These are phyloP conservation scores for Neurospora sp. DNA, from an alignment of 495 filamentous ascomycete genomes.

Conservation along the genomic window DNA sequence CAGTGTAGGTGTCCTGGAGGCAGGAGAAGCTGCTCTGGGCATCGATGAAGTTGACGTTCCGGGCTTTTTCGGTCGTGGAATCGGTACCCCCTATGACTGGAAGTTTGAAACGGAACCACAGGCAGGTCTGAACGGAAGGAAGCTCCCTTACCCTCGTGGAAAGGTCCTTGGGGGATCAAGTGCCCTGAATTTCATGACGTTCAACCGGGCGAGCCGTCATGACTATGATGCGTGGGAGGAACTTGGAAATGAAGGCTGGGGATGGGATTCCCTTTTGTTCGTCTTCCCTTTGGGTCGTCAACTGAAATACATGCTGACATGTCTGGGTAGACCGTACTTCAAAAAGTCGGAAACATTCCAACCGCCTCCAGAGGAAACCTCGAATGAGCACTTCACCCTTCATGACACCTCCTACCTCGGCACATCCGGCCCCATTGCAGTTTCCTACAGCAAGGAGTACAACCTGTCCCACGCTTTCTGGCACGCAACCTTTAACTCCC, in stretches of 20 bases:
- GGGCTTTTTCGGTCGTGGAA: constrained; percentile 25
- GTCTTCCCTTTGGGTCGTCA: constrained; percentile 3
- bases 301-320: not conserved
- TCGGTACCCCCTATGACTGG: constrained; percentile 45
- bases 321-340: constrained; percentile 32
- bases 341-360: constrained; percentile 41
- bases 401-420: constrained; percentile 29
- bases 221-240: constrained; percentile 52
- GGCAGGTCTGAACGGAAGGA: constrained; percentile 25
- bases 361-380: constrained; percentile 24
- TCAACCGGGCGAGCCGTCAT: constrained; percentile 41
- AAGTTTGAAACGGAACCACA: constrained; percentile 38
- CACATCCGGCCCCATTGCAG: constrained; percentile 32
- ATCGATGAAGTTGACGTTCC: constrained; percentile 35
- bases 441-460: constrained; percentile 33
- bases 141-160: constrained; percentile 34
- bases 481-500: constrained; percentile 34
- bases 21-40: constrained; percentile 32
- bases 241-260: constrained; percentile 47
- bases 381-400: constrained; percentile 17
- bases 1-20: constrained; percentile 45
- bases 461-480: constrained; percentile 36
- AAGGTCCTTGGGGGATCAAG: constrained; percentile 40
- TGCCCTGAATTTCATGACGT: constrained; percentile 41
- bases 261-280: constrained; percentile 41